A percentile compares a stretch with the other conserved stretches of the same genome.
Evolutionary conservation across 2,329 filamentous ascomycete species (phyloP).

Genomic region (Sordariomycetes sp.): DNA sequence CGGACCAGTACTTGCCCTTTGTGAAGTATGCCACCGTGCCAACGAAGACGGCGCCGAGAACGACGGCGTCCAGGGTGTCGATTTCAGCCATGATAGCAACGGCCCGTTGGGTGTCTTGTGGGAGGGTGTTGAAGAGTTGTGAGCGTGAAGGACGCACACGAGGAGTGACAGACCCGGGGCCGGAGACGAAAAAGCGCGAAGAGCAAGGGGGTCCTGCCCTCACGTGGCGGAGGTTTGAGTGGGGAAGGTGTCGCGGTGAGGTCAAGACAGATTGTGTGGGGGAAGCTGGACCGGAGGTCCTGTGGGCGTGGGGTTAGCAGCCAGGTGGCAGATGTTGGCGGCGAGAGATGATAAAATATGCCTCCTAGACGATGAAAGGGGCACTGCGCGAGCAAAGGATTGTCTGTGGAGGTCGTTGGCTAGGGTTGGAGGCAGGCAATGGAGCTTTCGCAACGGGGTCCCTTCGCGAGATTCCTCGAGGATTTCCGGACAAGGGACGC

Average conservation of each 20-base stretch:
- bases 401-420: not conserved
- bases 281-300: not conserved
- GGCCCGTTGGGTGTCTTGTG: not conserved
- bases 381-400: not conserved
- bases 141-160: not conserved
- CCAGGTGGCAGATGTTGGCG: not conserved
- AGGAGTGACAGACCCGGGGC: not conserved
- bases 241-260: not conserved
- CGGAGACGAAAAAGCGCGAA: not conserved
- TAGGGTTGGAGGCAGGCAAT: not conserved
- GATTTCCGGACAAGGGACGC: not conserved
- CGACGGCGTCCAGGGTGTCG: constrained; percentile 87
- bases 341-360: not conserved
- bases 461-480: not conserved
- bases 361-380: not conserved
- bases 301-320: not conserved
- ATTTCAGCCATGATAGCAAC: constrained; percentile 71
- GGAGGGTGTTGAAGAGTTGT: not conserved
- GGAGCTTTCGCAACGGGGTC: not conserved
- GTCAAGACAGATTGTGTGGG: not conserved
- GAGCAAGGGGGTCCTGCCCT: not conserved
- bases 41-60: constrained; percentile 72
- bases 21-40: constrained; percentile 94
- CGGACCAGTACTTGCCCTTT: constrained; percentile 87
- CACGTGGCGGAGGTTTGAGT: not conserved